phyloP scores from a whole-genome alignment of 768 basidiomycete genomes.

The Kwoniella sp. region DNA sequence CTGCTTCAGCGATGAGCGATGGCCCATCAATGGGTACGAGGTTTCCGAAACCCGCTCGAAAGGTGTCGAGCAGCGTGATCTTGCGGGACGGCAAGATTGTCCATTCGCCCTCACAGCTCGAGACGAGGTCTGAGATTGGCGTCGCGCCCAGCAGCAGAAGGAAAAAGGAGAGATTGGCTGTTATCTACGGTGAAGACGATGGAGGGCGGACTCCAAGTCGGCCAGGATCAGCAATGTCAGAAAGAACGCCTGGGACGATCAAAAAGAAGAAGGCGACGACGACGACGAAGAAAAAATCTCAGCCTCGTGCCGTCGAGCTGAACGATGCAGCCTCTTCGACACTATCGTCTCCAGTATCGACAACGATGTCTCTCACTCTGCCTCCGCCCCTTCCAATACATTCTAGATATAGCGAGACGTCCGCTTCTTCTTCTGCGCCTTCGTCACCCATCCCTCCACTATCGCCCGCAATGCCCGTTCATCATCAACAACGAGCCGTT shows the following conservation, averaged over 20 bases:
- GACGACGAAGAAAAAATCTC: slow-evolving; percentile 43
- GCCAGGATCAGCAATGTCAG: background rate
- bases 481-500: background rate
- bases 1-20: slow-evolving; percentile 16
- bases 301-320: slow-evolving; percentile 8
- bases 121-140: background rate
- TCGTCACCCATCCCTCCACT: slow-evolving; percentile 32
- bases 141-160: slow-evolving; percentile 5
- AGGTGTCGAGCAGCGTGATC: slow-evolving; percentile 29
- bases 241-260: slow-evolving; percentile 15
- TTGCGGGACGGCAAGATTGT: slow-evolving; percentile 29
- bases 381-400: slow-evolving; percentile 17
- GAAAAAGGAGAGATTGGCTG: slow-evolving; percentile 4
- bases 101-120: slow-evolving; percentile 1
- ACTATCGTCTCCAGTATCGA: slow-evolving; percentile 15
- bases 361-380: background rate
- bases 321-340: slow-evolving; percentile 8
- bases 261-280: slow-evolving; percentile 45
- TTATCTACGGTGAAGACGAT: slow-evolving; percentile 11
- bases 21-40: slow-evolving; percentile 20
- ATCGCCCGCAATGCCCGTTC: slow-evolving; percentile 16
- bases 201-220: background rate
- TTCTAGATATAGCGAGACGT: slow-evolving; percentile 29
- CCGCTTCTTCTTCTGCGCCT: slow-evolving; percentile 36
- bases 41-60: slow-evolving; percentile 42